Percentiles rank a stretch among this genome's conserved stretches.
Evolutionary conservation across 345 rosid species (phyloP).

Genomic region (Gynandropsis gynandra): DNA sequence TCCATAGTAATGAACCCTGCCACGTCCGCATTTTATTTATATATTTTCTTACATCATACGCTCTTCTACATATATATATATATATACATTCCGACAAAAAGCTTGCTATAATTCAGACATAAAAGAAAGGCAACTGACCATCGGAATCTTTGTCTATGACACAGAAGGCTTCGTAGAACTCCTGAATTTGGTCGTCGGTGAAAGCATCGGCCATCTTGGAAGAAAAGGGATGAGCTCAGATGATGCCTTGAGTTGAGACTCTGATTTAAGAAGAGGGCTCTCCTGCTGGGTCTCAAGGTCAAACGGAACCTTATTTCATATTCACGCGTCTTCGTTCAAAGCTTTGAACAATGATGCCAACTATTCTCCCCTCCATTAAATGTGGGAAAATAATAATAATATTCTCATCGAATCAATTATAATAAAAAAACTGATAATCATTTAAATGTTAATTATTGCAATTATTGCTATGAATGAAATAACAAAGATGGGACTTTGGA

Average conservation of each 20-base stretch:
- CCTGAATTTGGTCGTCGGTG: conserved; percentile 30
- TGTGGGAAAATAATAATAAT: too few species aligned
- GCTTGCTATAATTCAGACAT: background rate
- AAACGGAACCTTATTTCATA: conserved; percentile 17
- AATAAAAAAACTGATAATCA: too few species aligned
- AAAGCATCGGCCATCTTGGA: conserved; percentile 27
- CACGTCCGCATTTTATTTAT: background rate
- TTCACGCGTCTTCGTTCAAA: conserved; percentile 32
- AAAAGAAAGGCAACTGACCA: conserved; percentile 10
- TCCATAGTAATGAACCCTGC: conserved; percentile 28
- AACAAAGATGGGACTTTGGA: too few species aligned
- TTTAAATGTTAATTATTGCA: too few species aligned
- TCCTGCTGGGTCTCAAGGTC: conserved; percentile 22
- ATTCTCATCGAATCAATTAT: too few species aligned
- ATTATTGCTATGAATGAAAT: too few species aligned
- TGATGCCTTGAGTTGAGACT: conserved; percentile 10
- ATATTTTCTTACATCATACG: too few species aligned
- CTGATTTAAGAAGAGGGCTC: conserved; percentile 8
- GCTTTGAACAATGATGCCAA: too few species aligned
- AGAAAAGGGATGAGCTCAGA: conserved; percentile 16
- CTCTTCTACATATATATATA: too few species aligned
- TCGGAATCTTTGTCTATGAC: conserved; percentile 32
- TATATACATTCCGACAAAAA: too few species aligned
- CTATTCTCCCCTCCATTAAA: too few species aligned
- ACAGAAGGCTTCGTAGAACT: conserved; percentile 32